phyloP scores from a whole-genome alignment of 441 rosid genomes.

The Pelargonium hybrid region DNA sequence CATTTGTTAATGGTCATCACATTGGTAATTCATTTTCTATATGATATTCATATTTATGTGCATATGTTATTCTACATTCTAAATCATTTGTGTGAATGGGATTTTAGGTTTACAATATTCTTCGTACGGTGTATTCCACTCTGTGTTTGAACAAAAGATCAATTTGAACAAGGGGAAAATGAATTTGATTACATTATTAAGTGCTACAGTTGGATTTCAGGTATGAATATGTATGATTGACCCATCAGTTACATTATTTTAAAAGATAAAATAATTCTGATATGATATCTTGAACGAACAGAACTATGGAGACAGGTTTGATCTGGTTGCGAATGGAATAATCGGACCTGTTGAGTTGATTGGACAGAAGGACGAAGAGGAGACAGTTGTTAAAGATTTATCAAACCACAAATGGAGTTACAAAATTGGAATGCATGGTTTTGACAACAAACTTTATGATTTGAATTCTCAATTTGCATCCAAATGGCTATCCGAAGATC shows the following conservation, averaged over 20 bases:
- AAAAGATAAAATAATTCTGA: no score
- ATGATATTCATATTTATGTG: background rate
- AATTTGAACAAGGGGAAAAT: conserved; percentile 6
- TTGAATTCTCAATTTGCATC: background rate
- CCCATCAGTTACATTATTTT: background rate
- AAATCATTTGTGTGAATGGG: no score
- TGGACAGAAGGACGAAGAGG: background rate
- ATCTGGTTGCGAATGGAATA: conserved; percentile 15
- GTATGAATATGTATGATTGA: background rate
- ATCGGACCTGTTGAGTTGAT: conserved; percentile 18
- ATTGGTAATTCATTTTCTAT: conserved; percentile 11
- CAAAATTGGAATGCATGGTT: conserved; percentile 25
- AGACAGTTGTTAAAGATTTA: conserved; percentile 3
- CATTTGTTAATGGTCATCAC: conserved; percentile 19
- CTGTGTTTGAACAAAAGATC: background rate
- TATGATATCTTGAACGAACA: background rate
- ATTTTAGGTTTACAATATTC: conserved; percentile 11
- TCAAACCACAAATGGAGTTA: conserved; percentile 21
- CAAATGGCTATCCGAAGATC: background rate
- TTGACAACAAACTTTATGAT: conserved; percentile 9
- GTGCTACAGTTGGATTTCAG: conserved; percentile 19
- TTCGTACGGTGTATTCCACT: background rate
- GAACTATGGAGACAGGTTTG: conserved; percentile 24
- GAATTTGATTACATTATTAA: conserved; percentile 8
- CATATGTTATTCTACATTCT: background rate